Percentiles rank a stretch among this genome's conserved stretches.
Conservation (phyloP, 2,329 filamentous ascomycete genomes). For the Myriangium duriaei region DNA sequence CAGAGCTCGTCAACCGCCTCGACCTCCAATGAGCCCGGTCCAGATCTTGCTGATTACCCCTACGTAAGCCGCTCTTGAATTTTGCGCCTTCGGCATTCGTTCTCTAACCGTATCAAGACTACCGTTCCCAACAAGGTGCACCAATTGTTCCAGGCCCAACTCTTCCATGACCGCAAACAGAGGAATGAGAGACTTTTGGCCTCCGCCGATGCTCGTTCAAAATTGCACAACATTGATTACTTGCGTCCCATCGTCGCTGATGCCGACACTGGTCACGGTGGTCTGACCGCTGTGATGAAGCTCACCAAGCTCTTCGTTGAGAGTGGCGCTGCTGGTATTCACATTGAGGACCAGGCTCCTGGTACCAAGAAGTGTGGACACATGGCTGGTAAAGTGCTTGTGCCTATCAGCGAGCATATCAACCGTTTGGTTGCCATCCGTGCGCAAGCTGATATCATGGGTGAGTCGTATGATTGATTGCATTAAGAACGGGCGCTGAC, state of each 20-base stretch:
- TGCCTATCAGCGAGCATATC: slow-evolving; percentile 95
- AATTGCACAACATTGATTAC: slow-evolving; percentile 76
- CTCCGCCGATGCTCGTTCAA: slow-evolving; percentile 58
- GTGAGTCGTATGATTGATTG: slow-evolving; percentile 28
- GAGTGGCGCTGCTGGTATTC: slow-evolving; percentile 91
- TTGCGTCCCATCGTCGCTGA: slow-evolving; percentile 92
- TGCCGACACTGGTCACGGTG: slow-evolving; percentile 93
- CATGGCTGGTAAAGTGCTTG: slow-evolving; percentile 97
- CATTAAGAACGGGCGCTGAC: slow-evolving; percentile 2
- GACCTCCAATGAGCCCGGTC: slow-evolving; percentile 86
- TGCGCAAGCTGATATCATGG: slow-evolving; percentile 98
- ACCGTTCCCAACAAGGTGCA: slow-evolving; percentile 97
- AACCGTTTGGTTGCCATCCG: slow-evolving; percentile 94
- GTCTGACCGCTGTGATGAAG: slow-evolving; percentile 98
- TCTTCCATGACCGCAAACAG: slow-evolving; percentile 99
- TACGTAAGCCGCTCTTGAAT: slow-evolving; percentile 23
- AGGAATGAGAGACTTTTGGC: slow-evolving; percentile 80
- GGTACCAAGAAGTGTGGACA: slow-evolving; percentile 99
- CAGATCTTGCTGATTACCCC: slow-evolving; percentile 95
- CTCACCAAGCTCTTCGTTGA: slow-evolving; percentile 96
- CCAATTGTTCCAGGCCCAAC: slow-evolving; percentile 94
- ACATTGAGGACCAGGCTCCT: slow-evolving; percentile 96
- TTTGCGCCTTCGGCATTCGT: not conserved
- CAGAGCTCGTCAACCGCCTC: slow-evolving; percentile 96
- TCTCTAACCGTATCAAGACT: slow-evolving; percentile 47